Conservation (phyloP, 2,329 filamentous ascomycete species). For the Fusarium mangiferae region DNA sequence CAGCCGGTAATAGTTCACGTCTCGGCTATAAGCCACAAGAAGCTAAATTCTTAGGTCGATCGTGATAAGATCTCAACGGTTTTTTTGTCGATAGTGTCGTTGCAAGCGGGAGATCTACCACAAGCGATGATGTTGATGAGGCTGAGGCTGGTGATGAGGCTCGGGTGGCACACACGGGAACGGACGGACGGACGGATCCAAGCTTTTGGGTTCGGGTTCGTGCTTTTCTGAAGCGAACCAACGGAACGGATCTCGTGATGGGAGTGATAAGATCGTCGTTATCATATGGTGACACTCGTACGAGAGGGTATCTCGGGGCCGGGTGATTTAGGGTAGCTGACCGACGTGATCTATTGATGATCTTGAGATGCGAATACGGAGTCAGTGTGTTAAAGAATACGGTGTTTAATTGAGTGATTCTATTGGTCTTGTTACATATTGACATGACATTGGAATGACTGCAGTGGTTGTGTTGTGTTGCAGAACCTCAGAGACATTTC, state of each 20-base stretch:
- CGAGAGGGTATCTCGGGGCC: background rate
- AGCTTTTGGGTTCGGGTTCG: constrained; percentile 19
- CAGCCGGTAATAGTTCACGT: background rate
- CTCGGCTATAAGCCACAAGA: constrained; percentile 1
- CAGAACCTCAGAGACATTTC: background rate
- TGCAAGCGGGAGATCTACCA: constrained; percentile 15
- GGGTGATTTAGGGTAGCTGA: constrained; percentile 3
- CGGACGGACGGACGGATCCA: background rate
- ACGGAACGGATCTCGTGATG: background rate
- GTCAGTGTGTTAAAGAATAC: background rate
- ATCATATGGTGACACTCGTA: background rate
- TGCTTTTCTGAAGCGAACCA: constrained; percentile 21
- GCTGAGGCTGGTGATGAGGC: constrained; percentile 24
- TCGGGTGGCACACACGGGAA: constrained; percentile 4
- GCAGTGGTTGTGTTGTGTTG: background rate
- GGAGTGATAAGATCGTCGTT: background rate
- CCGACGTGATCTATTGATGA: fast-evolving
- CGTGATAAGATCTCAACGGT: constrained; percentile 20
- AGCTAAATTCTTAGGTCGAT: constrained; percentile 8
- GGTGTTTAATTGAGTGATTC: background rate
- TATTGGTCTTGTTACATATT: background rate
- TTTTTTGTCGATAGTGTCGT: background rate
- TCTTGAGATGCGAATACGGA: background rate
- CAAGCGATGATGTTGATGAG: background rate
- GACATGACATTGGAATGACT: fast-evolving